Conservation (phyloP, 2,329 filamentous ascomycete genomes). For the Sordariomycetes sp. region DNA sequence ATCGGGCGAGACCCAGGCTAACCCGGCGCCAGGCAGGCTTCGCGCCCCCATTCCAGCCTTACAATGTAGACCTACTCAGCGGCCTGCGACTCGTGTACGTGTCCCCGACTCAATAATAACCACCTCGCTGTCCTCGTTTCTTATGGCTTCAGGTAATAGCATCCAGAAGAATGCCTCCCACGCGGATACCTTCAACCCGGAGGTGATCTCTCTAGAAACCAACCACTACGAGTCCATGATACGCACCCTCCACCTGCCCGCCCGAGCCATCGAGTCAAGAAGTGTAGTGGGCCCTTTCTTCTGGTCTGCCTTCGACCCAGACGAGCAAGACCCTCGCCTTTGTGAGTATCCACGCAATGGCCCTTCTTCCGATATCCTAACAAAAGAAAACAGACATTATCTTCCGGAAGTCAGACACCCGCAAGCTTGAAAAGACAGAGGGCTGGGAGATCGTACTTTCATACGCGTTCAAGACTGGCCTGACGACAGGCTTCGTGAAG, state of each 20-base stretch:
- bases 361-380: neutral
- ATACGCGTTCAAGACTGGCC: slow-evolving; percentile 39
- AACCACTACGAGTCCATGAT: slow-evolving; percentile 45
- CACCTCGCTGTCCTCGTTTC: neutral
- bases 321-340: slow-evolving; percentile 44
- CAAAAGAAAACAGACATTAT: slow-evolving; percentile 36
- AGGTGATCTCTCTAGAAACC: slow-evolving; percentile 40
- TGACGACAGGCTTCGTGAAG: slow-evolving; percentile 52
- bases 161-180: slow-evolving; percentile 45
- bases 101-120: neutral
- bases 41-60: slow-evolving; percentile 28
- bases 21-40: slow-evolving; percentile 35
- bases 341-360: slow-evolving; percentile 27
- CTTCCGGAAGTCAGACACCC: slow-evolving; percentile 53
- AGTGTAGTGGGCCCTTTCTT: slow-evolving; percentile 54
- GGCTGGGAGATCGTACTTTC: slow-evolving; percentile 56
- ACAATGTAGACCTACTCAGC: slow-evolving; percentile 32
- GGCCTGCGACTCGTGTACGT: slow-evolving; percentile 46
- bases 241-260: slow-evolving; percentile 40
- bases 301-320: slow-evolving; percentile 46
- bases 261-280: slow-evolving; percentile 45
- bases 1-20: neutral
- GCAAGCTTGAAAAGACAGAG: slow-evolving; percentile 51
- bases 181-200: slow-evolving; percentile 45
- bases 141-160: slow-evolving; percentile 20